A percentile compares a stretch with the other conserved stretches of the same genome.
phyloP scores from a whole-genome alignment of 1,139 yeast species.

The Pichia kudriavzevii region DNA sequence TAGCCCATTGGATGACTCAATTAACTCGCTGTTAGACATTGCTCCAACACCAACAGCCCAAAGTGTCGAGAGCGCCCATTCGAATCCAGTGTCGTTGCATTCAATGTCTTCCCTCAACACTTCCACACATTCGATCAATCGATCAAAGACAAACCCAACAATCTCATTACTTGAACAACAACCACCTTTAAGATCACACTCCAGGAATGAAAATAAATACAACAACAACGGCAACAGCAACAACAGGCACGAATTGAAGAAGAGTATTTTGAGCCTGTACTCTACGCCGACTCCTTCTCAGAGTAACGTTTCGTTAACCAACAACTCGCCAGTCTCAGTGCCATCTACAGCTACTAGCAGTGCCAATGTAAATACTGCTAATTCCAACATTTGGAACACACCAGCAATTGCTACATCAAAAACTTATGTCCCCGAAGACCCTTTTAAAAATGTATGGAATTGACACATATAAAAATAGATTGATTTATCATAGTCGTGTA shows the following conservation, averaged over 20 bases:
- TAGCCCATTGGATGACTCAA: too few species aligned
- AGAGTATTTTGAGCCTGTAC: slow-evolving; percentile 82
- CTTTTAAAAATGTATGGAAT: slow-evolving; percentile 62
- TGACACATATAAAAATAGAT: slow-evolving; percentile 1
- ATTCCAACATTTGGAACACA: slow-evolving; percentile 8
- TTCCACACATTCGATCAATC: slow-evolving; percentile 1
- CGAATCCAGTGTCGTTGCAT: too few species aligned
- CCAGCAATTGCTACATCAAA: slow-evolving; percentile 7
- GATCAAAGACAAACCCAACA: slow-evolving; percentile 9
- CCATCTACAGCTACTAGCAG: neutral
- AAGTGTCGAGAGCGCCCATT: too few species aligned
- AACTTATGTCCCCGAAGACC: slow-evolving; percentile 44
- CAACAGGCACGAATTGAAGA: slow-evolving; percentile 69
- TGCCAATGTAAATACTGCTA: too few species aligned
- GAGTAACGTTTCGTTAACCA: slow-evolving; percentile 11
- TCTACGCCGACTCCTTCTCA: slow-evolving; percentile 47
- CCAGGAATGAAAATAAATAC: neutral
- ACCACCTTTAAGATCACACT: slow-evolving; percentile 5
- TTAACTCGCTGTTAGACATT: slow-evolving; percentile 7
- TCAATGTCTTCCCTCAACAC: slow-evolving; percentile 1
- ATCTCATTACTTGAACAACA: slow-evolving; percentile 10
- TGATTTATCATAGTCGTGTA: too few species aligned
- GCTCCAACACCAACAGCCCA: slow-evolving; percentile 2
- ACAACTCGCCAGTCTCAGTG: slow-evolving; percentile 2
- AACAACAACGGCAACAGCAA: slow-evolving; percentile 7